Evolutionary conservation across 2,329 filamentous ascomycete genomes (phyloP).

Genomic region (Tolypocladium tropicale): DNA sequence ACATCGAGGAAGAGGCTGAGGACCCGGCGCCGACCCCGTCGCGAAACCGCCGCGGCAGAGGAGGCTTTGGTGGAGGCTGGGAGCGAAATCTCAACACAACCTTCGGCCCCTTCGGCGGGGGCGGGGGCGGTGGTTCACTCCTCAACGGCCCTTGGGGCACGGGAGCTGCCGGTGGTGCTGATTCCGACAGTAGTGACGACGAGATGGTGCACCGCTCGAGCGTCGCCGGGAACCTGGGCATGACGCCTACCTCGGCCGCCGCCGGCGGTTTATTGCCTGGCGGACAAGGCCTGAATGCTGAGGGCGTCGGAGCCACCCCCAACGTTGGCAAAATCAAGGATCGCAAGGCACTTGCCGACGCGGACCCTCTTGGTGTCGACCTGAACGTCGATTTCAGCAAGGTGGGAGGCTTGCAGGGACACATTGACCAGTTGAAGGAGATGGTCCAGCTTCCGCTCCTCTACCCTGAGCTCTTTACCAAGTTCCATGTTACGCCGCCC

Average conservation of each 20-base stretch:
- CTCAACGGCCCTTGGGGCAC: conserved; percentile 66
- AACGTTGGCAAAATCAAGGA: conserved; percentile 93
- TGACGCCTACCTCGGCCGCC: conserved; percentile 45
- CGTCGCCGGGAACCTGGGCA: conserved; percentile 48
- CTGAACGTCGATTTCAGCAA: conserved; percentile 87
- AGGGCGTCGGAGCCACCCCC: conserved; percentile 45
- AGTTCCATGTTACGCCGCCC: conserved; percentile 87
- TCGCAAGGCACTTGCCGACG: conserved; percentile 82
- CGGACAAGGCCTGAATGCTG: conserved; percentile 27
- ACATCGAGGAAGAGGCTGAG: conserved; percentile 64
- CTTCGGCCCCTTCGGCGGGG: conserved; percentile 86
- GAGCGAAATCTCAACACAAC: conserved; percentile 82
- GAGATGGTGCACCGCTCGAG: conserved; percentile 59
- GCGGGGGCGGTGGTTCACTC: conserved; percentile 60
- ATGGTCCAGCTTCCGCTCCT: conserved; percentile 93
- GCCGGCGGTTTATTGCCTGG: conserved; percentile 34
- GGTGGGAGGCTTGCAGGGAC: conserved; percentile 82
- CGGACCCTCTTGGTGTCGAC: conserved; percentile 89
- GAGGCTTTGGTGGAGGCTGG: conserved; percentile 49
- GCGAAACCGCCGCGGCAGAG: conserved; percentile 55
- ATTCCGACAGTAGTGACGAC: conserved; percentile 96
- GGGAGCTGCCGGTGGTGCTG: conserved; percentile 65
- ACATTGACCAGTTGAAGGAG: conserved; percentile 96
- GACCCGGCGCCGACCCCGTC: conserved; percentile 58
- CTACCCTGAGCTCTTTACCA: conserved; percentile 87